Conservation (phyloP, 2,329 filamentous ascomycete genomes). For the Fusarium torreyae region DNA sequence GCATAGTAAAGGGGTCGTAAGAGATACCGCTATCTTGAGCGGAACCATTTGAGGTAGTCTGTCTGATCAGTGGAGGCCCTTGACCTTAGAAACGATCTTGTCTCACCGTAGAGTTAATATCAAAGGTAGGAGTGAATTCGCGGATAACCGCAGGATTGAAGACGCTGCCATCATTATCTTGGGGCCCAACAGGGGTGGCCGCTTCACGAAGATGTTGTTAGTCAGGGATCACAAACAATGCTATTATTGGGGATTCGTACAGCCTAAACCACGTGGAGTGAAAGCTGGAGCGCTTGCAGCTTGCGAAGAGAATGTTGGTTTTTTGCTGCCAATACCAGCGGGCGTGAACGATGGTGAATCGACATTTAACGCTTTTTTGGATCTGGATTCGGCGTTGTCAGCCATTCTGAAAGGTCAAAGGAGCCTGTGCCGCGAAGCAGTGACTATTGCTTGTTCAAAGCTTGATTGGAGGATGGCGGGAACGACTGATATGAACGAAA, state of each 20-base stretch:
- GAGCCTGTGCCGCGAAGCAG: not conserved
- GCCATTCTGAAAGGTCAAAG: constrained; percentile 17
- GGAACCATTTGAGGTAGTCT: constrained; percentile 64
- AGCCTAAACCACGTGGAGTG: constrained; percentile 75
- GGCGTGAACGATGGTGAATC: constrained; percentile 97
- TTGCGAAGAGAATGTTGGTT: constrained; percentile 87
- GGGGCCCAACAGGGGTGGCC: constrained; percentile 57
- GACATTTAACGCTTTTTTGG: constrained; percentile 89
- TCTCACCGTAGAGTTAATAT: constrained; percentile 65
- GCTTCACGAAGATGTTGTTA: constrained; percentile 46
- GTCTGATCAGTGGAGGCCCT: constrained; percentile 8
- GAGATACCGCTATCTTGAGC: constrained; percentile 60
- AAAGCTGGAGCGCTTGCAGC: constrained; percentile 91
- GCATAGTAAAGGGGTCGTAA: constrained; percentile 77
- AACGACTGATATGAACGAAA: not conserved
- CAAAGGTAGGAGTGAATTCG: constrained; percentile 74
- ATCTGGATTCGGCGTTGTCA: constrained; percentile 51
- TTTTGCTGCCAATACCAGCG: constrained; percentile 70
- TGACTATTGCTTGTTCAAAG: not conserved
- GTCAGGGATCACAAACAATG: constrained; percentile 11
- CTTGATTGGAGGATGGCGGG: not conserved
- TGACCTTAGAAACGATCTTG: not conserved
- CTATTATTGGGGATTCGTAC: constrained; percentile 48
- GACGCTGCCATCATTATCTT: constrained; percentile 60
- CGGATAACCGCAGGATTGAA: constrained; percentile 72